Evolutionary conservation across 2,329 filamentous ascomycete species (phyloP).

Genomic region (Cryphonectria naterciae): DNA sequence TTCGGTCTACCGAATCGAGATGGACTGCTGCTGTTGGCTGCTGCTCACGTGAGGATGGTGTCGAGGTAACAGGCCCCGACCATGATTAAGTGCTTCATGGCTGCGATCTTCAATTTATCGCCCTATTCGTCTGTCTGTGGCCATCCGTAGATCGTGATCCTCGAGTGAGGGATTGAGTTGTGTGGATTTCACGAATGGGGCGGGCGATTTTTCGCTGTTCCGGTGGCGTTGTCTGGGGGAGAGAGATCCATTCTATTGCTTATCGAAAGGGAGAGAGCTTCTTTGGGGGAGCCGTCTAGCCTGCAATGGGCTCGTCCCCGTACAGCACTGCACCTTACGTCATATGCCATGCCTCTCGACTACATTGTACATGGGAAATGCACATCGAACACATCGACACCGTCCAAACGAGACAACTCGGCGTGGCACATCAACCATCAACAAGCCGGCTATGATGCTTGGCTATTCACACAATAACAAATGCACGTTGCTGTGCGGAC

Average conservation of each 20-base stretch:
- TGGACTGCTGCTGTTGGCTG: background rate
- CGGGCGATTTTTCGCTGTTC: background rate
- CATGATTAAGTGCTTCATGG: conserved; percentile 62
- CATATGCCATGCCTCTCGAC: background rate
- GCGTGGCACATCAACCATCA: background rate
- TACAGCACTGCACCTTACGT: background rate
- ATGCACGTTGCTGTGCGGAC: background rate
- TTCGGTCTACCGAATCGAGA: background rate
- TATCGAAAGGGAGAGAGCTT: background rate
- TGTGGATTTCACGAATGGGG: background rate
- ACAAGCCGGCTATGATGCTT: background rate
- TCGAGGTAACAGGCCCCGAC: conserved; percentile 73
- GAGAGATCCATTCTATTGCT: background rate
- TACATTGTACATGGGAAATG: background rate
- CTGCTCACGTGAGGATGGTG: conserved; percentile 67
- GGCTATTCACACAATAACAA: no score
- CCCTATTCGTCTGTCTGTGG: background rate
- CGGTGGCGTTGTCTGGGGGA: background rate
- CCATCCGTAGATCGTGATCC: background rate
- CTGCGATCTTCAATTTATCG: background rate
- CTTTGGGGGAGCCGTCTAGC: background rate
- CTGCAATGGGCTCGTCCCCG: background rate
- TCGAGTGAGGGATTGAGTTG: background rate
- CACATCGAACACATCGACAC: background rate
- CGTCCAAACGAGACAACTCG: background rate